Base-by-base conservation (phyloP, 768 basidiomycete species). In the Coprinopsis cinerea region DNA sequence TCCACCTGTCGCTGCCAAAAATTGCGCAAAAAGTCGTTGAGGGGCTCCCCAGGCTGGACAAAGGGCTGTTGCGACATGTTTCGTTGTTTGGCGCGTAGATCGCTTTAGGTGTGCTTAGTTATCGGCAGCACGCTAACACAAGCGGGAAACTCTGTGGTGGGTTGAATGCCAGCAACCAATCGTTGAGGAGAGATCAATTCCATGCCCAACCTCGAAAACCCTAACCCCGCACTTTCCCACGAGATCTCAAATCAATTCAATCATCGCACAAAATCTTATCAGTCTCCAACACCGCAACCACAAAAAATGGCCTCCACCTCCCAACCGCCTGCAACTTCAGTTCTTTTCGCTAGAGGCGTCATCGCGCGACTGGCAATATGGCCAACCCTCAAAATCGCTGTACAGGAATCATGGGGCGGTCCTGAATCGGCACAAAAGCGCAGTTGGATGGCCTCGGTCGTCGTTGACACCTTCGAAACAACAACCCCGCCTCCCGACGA, bases 1-100 rank as follows among this genome's bases (percentile, higher is more conserved):
- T 90, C 83, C 52, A 93, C 79, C 63, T 93, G 91, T 36, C 89
- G 69, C 60, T 90, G 88, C 93, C 93, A 96, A 67, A 96, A 95
- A 3, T 81, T 79, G 48, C 82, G 80, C 48, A 95, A 70, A 63
- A 94, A 93, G 34, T 86, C 82, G 58, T 91, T 85, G 37, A 95
- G 74, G n/a, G 83, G 84, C 60, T 92, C 88, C 40, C 91, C 89
- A 6, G 89, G 68, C 61, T 88, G 85, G 11, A 94, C 90, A 55
- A 74, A 88, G 2, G 90, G 88, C 46, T 70, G 70, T 42, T 53
- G 54, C 15, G 48, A 27, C 41, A 47, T 47, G 35, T 15, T 41
- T 35, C 49, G 17, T 43, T 47, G 49, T 36, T 46, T 46, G 23
- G 45, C 27, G 40, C 26, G 17, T 42, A 28, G 30, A 36, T 44